Percentiles rank a stretch among this genome's conserved stretches.
phyloP scores from a whole-genome alignment of 169 alveolate species.

The Plasmodium chabaudi region DNA sequence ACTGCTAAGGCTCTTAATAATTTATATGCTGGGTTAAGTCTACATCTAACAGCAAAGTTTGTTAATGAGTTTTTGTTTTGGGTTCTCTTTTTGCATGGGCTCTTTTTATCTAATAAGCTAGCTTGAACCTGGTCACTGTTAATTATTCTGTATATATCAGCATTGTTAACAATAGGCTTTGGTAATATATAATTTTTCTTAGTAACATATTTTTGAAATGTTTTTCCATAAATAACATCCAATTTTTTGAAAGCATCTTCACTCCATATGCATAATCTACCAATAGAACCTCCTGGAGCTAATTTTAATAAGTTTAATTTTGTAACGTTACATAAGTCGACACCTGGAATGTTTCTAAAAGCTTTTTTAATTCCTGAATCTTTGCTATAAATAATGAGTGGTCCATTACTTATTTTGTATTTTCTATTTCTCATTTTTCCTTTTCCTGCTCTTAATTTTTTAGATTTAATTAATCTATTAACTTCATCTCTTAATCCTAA shows the following conservation, averaged over 20 bases:
- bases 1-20: conserved; percentile 71
- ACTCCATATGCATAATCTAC: conserved; percentile 98
- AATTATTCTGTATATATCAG: conserved; percentile 95
- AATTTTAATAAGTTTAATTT: conserved; percentile 96
- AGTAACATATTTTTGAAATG: conserved; percentile 6
- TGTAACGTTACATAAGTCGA: conserved; percentile 96
- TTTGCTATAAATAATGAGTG: conserved; percentile 96
- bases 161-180: conserved; percentile 79
- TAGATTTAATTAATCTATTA: conserved; percentile 84
- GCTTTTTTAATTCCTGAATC: conserved; percentile 94
- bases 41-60: conserved; percentile 77
- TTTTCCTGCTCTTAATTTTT: conserved; percentile 93
- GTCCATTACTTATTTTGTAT: conserved; percentile 96
- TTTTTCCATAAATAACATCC: conserved; percentile 75
- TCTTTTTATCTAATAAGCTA: conserved; percentile 88
- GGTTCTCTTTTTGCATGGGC: conserved; percentile 75
- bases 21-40: conserved; percentile 81
- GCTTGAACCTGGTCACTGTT: conserved; percentile 97
- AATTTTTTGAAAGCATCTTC: conserved; percentile 95
- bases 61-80: conserved; percentile 79
- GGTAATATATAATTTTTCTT: conserved; percentile 92
- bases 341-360: conserved; percentile 98
- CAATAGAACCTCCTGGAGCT: conserved; percentile 99
- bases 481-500: conserved; percentile 94
- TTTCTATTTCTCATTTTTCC: conserved; percentile 97